These are phyloP conservation scores for Candida suzukii DNA, from an alignment of 805 yeast species.

Conservation along the genomic window DNA sequence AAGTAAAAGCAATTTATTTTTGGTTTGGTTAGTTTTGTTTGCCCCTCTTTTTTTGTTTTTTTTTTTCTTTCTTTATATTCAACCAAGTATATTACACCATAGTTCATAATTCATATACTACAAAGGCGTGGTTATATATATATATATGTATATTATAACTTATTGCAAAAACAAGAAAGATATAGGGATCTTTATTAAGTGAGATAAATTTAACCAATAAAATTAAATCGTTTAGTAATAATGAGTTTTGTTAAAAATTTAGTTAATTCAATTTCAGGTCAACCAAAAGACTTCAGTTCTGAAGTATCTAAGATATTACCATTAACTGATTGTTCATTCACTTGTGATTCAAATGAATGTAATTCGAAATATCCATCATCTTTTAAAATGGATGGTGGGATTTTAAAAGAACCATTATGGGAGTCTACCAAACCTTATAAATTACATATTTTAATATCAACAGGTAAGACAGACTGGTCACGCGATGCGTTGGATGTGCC, in stretches of 20 bases:
- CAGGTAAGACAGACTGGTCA: slow-evolving; percentile 81
- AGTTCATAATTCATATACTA: too few relatives aligned
- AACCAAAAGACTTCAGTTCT: slow-evolving; percentile 9
- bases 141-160: too few relatives aligned
- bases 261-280: slow-evolving; percentile 1
- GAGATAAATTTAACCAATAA: too few relatives aligned
- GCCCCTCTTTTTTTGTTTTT: too few relatives aligned
- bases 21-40: too few relatives aligned
- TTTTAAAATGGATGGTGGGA: slow-evolving; percentile 32
- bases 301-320: slow-evolving; percentile 32
- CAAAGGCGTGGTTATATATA: too few relatives aligned
- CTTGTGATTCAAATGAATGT: slow-evolving; percentile 38
- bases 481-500: slow-evolving; percentile 52
- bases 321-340: slow-evolving; percentile 41
- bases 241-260: slow-evolving; percentile 17
- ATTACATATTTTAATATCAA: slow-evolving; percentile 71
- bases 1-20: too few relatives aligned
- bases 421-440: slow-evolving; percentile 65
- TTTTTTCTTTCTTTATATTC: too few relatives aligned
- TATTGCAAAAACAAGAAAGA: too few relatives aligned
- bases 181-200: too few relatives aligned
- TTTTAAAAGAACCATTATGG: slow-evolving; percentile 40
- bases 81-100: too few relatives aligned
- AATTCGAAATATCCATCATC: slow-evolving; percentile 43
- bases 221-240: too few relatives aligned